These are phyloP conservation scores for Xylaria sp. DNA, from an alignment of 2,329 filamentous ascomycete species.

Conservation along the genomic window DNA sequence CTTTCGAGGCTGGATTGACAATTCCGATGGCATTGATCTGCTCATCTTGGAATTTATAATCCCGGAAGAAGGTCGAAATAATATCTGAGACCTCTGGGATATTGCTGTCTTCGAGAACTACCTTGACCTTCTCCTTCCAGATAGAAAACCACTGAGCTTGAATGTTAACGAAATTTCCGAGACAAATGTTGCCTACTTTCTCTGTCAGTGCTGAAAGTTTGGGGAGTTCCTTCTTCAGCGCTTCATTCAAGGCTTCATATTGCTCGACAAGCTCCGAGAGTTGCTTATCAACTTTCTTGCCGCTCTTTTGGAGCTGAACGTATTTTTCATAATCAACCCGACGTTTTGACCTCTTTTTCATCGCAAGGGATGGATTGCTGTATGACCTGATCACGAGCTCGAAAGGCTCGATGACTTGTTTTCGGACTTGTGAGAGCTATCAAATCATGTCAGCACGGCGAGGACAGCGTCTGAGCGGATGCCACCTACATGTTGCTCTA, in stretches of 20 bases:
- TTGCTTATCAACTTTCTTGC: constrained; percentile 89
- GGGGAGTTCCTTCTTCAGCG: constrained; percentile 91
- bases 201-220: constrained; percentile 84
- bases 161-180: constrained; percentile 85
- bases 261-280: constrained; percentile 85
- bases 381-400: constrained; percentile 82
- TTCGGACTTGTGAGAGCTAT: constrained; percentile 74
- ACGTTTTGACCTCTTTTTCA: constrained; percentile 95
- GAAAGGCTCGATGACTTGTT: constrained; percentile 87
- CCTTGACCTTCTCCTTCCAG: constrained; percentile 84
- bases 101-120: constrained; percentile 74
- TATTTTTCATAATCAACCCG: constrained; percentile 87
- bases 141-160: constrained; percentile 85
- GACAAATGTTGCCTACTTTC: constrained; percentile 83
- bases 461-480: background rate
- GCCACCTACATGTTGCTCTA: constrained; percentile 82
- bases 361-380: constrained; percentile 84
- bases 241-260: constrained; percentile 91
- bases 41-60: constrained; percentile 81
- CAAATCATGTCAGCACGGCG: constrained; percentile 43
- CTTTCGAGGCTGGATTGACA: constrained; percentile 77
- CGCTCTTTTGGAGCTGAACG: constrained; percentile 79
- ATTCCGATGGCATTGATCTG: constrained; percentile 78
- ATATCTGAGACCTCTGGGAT: constrained; percentile 78
- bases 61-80: constrained; percentile 78